Evolutionary conservation across 768 basidiomycete genomes (phyloP).

Genomic region (Podaxis pistillaris): DNA sequence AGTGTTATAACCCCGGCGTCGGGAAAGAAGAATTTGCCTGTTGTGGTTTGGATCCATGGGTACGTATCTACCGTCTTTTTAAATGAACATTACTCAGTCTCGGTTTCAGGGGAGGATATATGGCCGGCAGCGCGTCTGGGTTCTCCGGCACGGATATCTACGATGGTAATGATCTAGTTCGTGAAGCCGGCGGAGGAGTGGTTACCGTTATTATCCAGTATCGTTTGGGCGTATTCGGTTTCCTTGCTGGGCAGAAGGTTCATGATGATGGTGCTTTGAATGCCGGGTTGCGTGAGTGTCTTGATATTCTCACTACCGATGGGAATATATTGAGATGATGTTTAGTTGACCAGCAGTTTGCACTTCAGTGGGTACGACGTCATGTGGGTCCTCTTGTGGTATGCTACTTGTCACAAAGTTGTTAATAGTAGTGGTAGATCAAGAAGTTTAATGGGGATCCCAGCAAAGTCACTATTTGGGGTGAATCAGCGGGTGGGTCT

Average conservation of each 20-base stretch:
- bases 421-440: constrained; percentile 25
- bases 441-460: constrained; percentile 40
- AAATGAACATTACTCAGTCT: background rate
- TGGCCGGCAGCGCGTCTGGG: constrained; percentile 25
- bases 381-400: constrained; percentile 26
- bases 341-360: constrained; percentile 44
- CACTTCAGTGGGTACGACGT: constrained; percentile 40
- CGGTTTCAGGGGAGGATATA: constrained; percentile 29
- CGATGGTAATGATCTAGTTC: constrained; percentile 35
- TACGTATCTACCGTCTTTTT: constrained; percentile 11
- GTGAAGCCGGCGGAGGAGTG: constrained; percentile 31
- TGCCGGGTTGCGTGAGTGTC: constrained; percentile 43
- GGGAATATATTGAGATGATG: background rate
- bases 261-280: constrained; percentile 44
- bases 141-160: constrained; percentile 13
- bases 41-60: constrained; percentile 45
- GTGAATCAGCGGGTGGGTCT: constrained; percentile 31
- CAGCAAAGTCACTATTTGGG: constrained; percentile 40
- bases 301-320: background rate
- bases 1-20: constrained; percentile 37
- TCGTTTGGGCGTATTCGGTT: constrained; percentile 44
- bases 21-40: constrained; percentile 29
- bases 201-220: constrained; percentile 42
- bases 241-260: constrained; percentile 41
- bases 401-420: background rate